Conservation (phyloP, 2,329 filamentous ascomycete genomes). For the Phialophora chinensis region DNA sequence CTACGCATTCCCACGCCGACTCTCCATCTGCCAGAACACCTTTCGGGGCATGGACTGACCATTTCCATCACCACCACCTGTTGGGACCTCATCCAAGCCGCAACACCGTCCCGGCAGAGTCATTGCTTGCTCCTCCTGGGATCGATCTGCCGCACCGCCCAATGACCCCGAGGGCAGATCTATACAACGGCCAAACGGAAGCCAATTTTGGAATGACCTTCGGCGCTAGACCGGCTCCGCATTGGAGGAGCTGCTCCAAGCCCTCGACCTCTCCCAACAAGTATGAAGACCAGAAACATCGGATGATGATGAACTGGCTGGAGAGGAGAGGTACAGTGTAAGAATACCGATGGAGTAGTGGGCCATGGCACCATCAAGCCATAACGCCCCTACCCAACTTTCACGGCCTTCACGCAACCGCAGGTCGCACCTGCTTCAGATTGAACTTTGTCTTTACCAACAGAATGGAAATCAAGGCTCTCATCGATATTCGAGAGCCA, state of each 20-base stretch:
- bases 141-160: slow-evolving; percentile 20
- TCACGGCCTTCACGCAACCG: background rate
- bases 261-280: slow-evolving; percentile 19
- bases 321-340: slow-evolving; percentile 25
- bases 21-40: slow-evolving; percentile 20
- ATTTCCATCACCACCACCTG: slow-evolving; percentile 16
- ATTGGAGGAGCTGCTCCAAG: slow-evolving; percentile 22
- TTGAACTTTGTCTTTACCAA: background rate
- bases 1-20: slow-evolving; percentile 11
- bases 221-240: slow-evolving; percentile 6
- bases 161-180: slow-evolving; percentile 30
- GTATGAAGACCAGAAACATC: slow-evolving; percentile 35
- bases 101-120: background rate
- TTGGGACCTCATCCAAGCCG: background rate
- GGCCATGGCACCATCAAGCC: slow-evolving; percentile 1
- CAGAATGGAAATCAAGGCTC: background rate
- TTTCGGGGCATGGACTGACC: slow-evolving; percentile 26
- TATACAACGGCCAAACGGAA: slow-evolving; percentile 31
- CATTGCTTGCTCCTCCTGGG: slow-evolving; percentile 23
- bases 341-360: background rate
- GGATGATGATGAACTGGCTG: slow-evolving; percentile 36
- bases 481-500: background rate
- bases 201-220: slow-evolving; percentile 35
- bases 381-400: background rate
- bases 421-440: background rate